Base-by-base conservation (phyloP, 78 protist species). In the Cyanophora paradoxa region DNA sequence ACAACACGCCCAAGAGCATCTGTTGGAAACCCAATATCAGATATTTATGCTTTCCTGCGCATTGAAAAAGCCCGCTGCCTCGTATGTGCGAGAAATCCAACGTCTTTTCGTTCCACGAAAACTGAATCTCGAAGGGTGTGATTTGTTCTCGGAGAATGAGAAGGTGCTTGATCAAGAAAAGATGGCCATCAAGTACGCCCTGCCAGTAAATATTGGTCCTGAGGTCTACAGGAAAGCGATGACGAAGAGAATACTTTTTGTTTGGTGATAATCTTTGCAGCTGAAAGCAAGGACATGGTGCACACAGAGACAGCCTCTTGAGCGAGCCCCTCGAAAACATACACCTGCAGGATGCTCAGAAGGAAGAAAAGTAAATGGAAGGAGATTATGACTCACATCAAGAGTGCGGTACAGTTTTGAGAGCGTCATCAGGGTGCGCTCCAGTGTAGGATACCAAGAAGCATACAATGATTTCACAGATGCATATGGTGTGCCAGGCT, bases 81-180 rank as follows among this genome's bases (percentile, higher is more conserved):
- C 17, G 1, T 19, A 61, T 20, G 30, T 3, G 1, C 5, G 19
- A 0, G 4, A 71, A 78, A 42, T 78, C 83, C 61, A 78, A 14
- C 13, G 24, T 24, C n/a, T 56, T 71, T 33, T 78, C 67, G 4
- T 3, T 3, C 24, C 2, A 3, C 26, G 28, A 57, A 28, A 78
- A 78, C 24, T 37, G 52, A 16, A 17, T 71, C 6, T 70, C 77
- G 36, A 78, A 78, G 10, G 83, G 77, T 11, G 72, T 58, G 10
- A 78, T 5, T 3, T 78, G 77, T 36, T 78, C 83, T 1, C 83
- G 52, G 28, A 78, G 48, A 24, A 70, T 7, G 3, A 78, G 33
- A 33, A 70, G 63, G 58, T 78, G 83, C 54, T 70, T 70, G 44
- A 78, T 59, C 26, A 70, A 58, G 42, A 78, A 78, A 22, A 78